Conservation (phyloP, 106 monocot species). For the Phalaenopsis aphrodite region DNA sequence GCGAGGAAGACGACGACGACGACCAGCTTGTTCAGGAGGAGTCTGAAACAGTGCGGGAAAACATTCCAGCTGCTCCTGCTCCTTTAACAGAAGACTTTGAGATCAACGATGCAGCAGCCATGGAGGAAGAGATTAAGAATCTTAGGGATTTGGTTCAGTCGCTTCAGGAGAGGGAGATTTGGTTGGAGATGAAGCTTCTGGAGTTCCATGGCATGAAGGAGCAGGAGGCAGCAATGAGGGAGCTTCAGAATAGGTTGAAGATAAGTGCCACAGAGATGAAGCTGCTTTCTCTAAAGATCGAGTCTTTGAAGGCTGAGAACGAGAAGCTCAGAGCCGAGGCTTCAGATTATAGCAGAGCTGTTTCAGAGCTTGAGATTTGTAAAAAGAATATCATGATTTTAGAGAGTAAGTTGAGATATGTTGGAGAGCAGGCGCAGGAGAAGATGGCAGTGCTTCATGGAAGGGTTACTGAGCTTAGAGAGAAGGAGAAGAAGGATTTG, state of each 20-base stretch:
- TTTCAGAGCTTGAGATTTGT: slow-evolving; percentile 32
- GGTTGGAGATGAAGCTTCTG: slow-evolving; percentile 40
- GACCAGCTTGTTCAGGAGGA: slow-evolving; percentile 13
- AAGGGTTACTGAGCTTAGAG: slow-evolving; percentile 27
- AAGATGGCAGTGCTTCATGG: slow-evolving; percentile 28
- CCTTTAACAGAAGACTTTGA: neutral
- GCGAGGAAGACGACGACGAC: slow-evolving; percentile 8
- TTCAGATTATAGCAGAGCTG: slow-evolving; percentile 17
- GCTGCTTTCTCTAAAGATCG: slow-evolving; percentile 33
- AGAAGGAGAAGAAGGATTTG: slow-evolving; percentile 11
- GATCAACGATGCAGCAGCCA: slow-evolving; percentile 1
- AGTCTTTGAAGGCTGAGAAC: slow-evolving; percentile 56
- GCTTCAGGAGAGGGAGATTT: slow-evolving; percentile 37
- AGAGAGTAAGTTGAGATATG: slow-evolving; percentile 31
- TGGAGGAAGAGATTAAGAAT: slow-evolving; percentile 36
- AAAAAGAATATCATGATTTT: slow-evolving; percentile 31
- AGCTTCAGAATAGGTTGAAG: slow-evolving; percentile 45
- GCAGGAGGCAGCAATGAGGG: slow-evolving; percentile 28
- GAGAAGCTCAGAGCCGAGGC: slow-evolving; percentile 35
- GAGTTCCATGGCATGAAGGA: slow-evolving; percentile 52
- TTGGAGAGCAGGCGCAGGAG: slow-evolving; percentile 34
- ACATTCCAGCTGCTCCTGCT: neutral
- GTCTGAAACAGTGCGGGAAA: neutral
- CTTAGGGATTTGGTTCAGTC: slow-evolving; percentile 32
- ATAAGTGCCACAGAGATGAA: slow-evolving; percentile 24